phyloP scores from a whole-genome alignment of 2,329 filamentous ascomycete genomes.

The Talaromyces sp. region DNA sequence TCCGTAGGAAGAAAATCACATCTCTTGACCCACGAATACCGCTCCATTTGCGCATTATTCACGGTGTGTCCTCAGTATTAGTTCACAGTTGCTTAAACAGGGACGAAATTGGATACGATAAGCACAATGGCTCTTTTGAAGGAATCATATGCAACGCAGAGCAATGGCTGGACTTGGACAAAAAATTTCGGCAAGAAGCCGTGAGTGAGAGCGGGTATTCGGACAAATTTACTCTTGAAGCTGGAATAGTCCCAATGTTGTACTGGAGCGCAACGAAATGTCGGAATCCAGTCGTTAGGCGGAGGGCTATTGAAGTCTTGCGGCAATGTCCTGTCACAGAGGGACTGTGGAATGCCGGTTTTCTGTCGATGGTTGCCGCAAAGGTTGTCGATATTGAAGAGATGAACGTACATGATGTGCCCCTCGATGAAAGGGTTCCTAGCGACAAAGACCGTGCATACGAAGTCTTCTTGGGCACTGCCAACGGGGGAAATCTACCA shows the following conservation, averaged over 20 bases:
- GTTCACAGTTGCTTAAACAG: not conserved
- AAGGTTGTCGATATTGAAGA: not conserved
- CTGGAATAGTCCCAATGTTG: slow-evolving; percentile 26
- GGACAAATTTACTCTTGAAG: slow-evolving; percentile 19
- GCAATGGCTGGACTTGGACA: not conserved
- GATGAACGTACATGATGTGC: not conserved
- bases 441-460: not conserved
- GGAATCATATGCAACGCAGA: not conserved
- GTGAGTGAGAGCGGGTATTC: not conserved
- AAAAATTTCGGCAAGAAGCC: not conserved
- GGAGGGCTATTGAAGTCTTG: slow-evolving; percentile 21
- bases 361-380: not conserved
- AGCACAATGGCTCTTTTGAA: not conserved
- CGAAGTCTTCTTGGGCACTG: not conserved
- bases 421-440: not conserved
- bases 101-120: not conserved
- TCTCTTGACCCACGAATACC: not conserved
- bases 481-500: not conserved
- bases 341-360: not conserved
- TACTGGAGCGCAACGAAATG: slow-evolving; percentile 30
- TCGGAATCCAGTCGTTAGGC: slow-evolving; percentile 24
- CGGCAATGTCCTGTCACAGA: not conserved
- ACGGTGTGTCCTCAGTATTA: not conserved
- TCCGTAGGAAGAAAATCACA: not conserved
- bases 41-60: not conserved